Evolutionary conservation across 805 yeast genomes (phyloP).

Genomic region (Teunomyces stri): DNA sequence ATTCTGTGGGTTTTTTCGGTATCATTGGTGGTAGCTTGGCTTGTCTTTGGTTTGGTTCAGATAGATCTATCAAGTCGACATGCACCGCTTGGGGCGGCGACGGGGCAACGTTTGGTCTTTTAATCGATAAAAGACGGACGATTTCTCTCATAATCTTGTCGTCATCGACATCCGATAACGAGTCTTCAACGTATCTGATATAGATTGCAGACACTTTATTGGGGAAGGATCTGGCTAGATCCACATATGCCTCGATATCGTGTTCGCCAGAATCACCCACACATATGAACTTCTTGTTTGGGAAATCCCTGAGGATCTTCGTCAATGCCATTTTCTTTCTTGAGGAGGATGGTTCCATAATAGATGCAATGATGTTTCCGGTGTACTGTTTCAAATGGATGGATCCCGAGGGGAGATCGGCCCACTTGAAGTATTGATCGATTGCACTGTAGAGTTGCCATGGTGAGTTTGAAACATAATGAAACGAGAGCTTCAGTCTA

Average conservation of each 20-base stretch:
- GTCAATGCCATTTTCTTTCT: conserved; percentile 68
- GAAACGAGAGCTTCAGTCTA: conserved; percentile 53
- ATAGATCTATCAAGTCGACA: conserved; percentile 38
- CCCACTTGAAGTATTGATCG: conserved; percentile 51
- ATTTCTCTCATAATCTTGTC: conserved; percentile 28
- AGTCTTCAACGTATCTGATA: conserved; percentile 71
- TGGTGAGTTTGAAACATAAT: conserved; percentile 95
- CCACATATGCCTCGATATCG: conserved; percentile 87
- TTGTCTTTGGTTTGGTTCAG: conserved; percentile 17
- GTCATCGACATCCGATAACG: conserved; percentile 59
- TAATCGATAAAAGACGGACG: conserved; percentile 18
- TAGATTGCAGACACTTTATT: conserved; percentile 68
- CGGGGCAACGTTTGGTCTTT: conserved; percentile 7
- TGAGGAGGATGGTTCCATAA: conserved; percentile 84
- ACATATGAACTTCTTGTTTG: conserved; percentile 71
- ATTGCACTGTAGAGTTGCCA: conserved; percentile 77
- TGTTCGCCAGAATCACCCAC: conserved; percentile 96
- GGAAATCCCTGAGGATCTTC: conserved; percentile 68
- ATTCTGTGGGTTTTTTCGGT: conserved; percentile 45
- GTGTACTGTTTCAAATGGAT: conserved; percentile 84
- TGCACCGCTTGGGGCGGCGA: conserved; percentile 2
- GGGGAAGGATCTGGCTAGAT: conserved; percentile 62
- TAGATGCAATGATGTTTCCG: conserved; percentile 75
- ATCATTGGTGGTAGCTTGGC: conserved; percentile 29
- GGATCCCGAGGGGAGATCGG: conserved; percentile 73